Evolutionary conservation across 768 basidiomycete species (phyloP).

Genomic region (Lactarius tabidus): DNA sequence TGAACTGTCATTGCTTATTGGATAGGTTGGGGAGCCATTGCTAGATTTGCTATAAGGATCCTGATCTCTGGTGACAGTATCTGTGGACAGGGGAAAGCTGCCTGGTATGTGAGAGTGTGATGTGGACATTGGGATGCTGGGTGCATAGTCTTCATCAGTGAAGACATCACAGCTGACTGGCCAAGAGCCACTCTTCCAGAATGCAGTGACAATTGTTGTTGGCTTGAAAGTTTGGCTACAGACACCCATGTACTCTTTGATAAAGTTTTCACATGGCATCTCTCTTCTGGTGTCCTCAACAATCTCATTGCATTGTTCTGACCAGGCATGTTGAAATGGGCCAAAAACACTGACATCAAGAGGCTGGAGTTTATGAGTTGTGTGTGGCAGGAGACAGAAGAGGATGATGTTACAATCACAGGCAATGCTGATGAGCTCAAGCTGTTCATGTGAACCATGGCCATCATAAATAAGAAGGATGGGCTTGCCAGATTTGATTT

Average conservation of each 20-base stretch:
- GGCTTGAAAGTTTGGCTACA: not conserved
- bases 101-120: not conserved
- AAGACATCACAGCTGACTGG: not conserved
- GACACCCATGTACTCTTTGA: not conserved
- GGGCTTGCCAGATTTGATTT: not conserved
- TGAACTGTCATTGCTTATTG: too few species aligned
- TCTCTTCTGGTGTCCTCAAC: not conserved
- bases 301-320: not conserved
- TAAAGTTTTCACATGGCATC: not conserved
- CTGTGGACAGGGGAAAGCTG: not conserved
- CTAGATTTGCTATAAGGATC: too few species aligned
- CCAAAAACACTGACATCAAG: constrained; percentile 6
- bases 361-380: constrained; percentile 7
- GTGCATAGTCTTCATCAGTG: not conserved
- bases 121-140: not conserved
- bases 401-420: too few species aligned
- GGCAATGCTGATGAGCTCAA: too few species aligned
- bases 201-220: not conserved
- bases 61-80: too few species aligned
- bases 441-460: constrained; percentile 2
- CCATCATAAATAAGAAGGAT: constrained; percentile 12
- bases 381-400: not conserved
- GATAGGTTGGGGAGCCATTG: too few species aligned
- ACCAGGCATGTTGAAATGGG: too few species aligned
- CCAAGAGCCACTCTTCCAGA: not conserved